Percentiles rank a stretch among this genome's conserved stretches.
Conservation (phyloP, 768 basidiomycete genomes). For the Termitomyces sp. region DNA sequence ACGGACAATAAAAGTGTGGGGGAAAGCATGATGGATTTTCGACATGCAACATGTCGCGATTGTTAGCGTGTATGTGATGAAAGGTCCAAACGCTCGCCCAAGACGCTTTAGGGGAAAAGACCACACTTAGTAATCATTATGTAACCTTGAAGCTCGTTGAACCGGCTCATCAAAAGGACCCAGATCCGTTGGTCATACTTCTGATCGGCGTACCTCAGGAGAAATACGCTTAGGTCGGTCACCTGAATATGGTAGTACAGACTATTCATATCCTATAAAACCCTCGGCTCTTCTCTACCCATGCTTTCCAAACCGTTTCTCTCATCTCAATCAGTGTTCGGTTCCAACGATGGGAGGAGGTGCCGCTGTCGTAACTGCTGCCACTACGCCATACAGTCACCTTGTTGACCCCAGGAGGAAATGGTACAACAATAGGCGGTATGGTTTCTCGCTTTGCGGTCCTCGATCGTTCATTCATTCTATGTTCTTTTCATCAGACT, state of each 20-base stretch:
- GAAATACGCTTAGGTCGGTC: slow-evolving; percentile 27
- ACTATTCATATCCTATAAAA: slow-evolving; percentile 22
- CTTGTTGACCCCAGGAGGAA: slow-evolving; percentile 60
- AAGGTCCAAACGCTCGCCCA: not conserved
- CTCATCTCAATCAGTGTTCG: slow-evolving; percentile 17
- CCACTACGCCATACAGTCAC: slow-evolving; percentile 32
- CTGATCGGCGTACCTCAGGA: slow-evolving; percentile 37
- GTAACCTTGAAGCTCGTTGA: not conserved
- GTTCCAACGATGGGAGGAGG: slow-evolving; percentile 49
- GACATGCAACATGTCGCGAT: not conserved
- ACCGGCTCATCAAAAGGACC: slow-evolving; percentile 1
- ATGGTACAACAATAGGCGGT: slow-evolving; percentile 79
- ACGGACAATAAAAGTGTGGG: not conserved
- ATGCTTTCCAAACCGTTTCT: slow-evolving; percentile 25
- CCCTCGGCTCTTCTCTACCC: slow-evolving; percentile 16
- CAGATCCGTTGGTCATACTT: not conserved
- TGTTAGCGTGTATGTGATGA: not conserved
- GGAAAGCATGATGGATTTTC: not conserved
- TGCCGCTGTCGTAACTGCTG: slow-evolving; percentile 32
- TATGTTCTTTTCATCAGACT: slow-evolving; percentile 29
- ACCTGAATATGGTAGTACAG: slow-evolving; percentile 21
- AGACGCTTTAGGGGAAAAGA: not conserved
- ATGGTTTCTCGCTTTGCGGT: not conserved
- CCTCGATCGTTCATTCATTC: not conserved
- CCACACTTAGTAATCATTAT: not conserved